A percentile compares a stretch with the other conserved stretches of the same genome.
Conservation (phyloP, 2,329 filamentous ascomycete genomes). For the Aspergillus sp. region DNA sequence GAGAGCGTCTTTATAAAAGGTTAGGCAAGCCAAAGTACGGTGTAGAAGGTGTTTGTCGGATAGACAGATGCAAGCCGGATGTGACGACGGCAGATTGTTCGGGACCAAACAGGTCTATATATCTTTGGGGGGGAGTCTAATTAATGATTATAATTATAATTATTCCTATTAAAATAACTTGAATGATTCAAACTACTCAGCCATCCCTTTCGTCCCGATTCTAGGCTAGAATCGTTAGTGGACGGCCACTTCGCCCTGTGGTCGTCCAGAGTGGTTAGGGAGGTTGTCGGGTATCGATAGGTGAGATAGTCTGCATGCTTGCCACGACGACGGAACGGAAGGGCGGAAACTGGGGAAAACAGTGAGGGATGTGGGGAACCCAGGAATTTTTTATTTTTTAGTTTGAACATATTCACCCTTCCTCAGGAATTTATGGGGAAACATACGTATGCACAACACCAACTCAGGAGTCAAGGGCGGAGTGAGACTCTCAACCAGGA, state of each 20-base stretch:
- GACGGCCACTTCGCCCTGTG: neutral
- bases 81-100: conserved; percentile 5
- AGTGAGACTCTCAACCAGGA: too few species aligned
- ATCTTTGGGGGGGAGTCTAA: neutral
- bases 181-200: too few species aligned
- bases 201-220: conserved; percentile 3
- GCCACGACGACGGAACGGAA: conserved; percentile 18
- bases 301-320: conserved; percentile 12
- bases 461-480: neutral
- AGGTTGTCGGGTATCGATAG: conserved; percentile 10
- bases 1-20: neutral
- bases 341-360: conserved; percentile 11
- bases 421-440: neutral
- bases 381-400: neutral
- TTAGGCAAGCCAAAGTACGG: neutral
- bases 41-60: neutral
- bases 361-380: neutral
- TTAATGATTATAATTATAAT: too few species aligned
- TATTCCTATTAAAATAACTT: too few species aligned
- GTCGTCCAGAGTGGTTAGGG: neutral
- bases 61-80: neutral
- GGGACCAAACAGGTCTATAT: conserved; percentile 4
- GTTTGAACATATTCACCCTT: too few species aligned
- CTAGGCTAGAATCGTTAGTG: neutral
- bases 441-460: conserved; percentile 1